Percentiles rank a stretch among this genome's conserved stretches.
phyloP scores from a whole-genome alignment of 1,284 basidiomycete genomes.

The Albatrellus sp. region DNA sequence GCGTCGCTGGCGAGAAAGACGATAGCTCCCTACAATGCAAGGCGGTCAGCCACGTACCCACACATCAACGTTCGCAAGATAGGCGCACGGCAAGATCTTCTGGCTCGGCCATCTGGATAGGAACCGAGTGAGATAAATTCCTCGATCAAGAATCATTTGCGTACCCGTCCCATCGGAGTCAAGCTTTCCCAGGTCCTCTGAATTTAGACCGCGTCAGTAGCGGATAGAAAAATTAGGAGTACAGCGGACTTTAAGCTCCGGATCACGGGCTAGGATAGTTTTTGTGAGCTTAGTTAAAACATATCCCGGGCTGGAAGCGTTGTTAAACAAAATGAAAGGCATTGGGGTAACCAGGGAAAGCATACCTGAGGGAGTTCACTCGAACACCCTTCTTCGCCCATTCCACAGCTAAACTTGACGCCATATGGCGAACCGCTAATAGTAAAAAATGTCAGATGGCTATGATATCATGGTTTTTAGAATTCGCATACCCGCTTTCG shows the following conservation, averaged over 20 bases:
- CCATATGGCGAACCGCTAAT: slow-evolving; percentile 79
- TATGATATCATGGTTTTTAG: not conserved
- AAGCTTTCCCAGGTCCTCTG: slow-evolving; percentile 83
- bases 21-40: slow-evolving; percentile 50
- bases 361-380: slow-evolving; percentile 67
- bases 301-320: slow-evolving; percentile 62
- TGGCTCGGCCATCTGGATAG: slow-evolving; percentile 57
- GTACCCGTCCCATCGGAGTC: slow-evolving; percentile 80
- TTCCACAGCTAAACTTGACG: slow-evolving; percentile 75
- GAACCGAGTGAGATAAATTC: too few relatives aligned
- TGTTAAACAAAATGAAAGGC: slow-evolving; percentile 10
- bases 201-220: slow-evolving; percentile 6
- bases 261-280: slow-evolving; percentile 63
- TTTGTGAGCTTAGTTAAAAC: slow-evolving; percentile 83
- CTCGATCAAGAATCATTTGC: slow-evolving; percentile 12
- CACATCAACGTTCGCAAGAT: not conserved
- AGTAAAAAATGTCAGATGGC: not conserved
- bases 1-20: slow-evolving; percentile 82
- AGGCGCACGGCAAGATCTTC: slow-evolving; percentile 56
- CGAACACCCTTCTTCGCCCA: slow-evolving; percentile 82
- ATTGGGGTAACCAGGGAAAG: slow-evolving; percentile 7
- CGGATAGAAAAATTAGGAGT: slow-evolving; percentile 1
- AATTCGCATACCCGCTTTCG: slow-evolving; percentile 54
- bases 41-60: slow-evolving; percentile 4
- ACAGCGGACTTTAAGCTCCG: slow-evolving; percentile 51